Evolutionary conservation across 306 rosid species (phyloP), one percentile per base, ranked within the genome.

Genomic region (Dalbergia oliveri): DNA sequence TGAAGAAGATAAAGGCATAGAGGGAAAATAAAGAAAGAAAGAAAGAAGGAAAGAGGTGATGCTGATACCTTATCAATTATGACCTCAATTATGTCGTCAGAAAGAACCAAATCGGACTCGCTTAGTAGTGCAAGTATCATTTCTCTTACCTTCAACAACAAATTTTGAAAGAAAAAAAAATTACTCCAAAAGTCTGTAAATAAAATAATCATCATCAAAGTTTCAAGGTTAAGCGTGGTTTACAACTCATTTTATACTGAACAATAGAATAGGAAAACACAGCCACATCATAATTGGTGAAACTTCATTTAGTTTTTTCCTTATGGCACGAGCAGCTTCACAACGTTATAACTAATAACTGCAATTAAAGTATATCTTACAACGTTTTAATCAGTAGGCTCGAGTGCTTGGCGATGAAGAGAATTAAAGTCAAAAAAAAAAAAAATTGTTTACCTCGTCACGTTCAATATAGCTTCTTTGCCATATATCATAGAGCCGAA

Each of bases 391-490:
- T 26, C 31, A 26, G 1, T 26, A 26, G 31, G 31, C 31, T 26
- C 1, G 31, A 26, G 31, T 26, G 31, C 31, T 26, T 26, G 31
- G 31, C 31, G 31, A 26, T 37, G 7, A 6, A 2, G 6, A 37
- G 41, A 51, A 39, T 53, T 72, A 5, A 23, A 63, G 50, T 6
- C 1, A 37, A 37, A 37, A 7, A 7, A 7, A 43, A 43, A 65
- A n/a, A 35, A 23, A 13, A 49, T 19, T 8, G 44, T 57, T 79
- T 85, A 87, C 94, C 93, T 87, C 84, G 5, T 66, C 84, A 1
- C 81, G 91, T 81, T 76, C 87, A 18, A 89, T 89, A 79, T 77
- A 91, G 76, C 93, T 89, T 39, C 71, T 80, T 54, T 86, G 82
- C 87, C 84, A 13, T 80, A 85, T 64, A 82, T 91, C 89, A 21